Base-by-base conservation (phyloP, 306 rosid genomes). In the Glycyrrhiza uralensis region DNA sequence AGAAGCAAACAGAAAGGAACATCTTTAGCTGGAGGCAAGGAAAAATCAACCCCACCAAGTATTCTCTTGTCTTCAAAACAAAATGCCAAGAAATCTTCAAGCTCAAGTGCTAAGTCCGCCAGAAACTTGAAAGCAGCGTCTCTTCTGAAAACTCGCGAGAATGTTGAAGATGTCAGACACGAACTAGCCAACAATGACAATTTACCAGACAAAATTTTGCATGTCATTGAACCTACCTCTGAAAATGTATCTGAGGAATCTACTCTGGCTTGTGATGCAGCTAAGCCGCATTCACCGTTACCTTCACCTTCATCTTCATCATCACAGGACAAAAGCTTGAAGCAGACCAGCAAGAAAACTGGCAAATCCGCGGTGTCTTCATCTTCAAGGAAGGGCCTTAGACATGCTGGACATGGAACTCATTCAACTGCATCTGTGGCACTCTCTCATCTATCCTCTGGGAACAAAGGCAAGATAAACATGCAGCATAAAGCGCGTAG, bases 301-400 rank as follows among this genome's bases (percentile, higher is more conserved):
- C 52, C 80, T 6, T 78, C 35, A 30, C 23, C 77, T 38, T 49
- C 77, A 20, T 28, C 79, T 60, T 65, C 75, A 72, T 36, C 79
- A 11, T 33, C 73, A 12, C 52, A 7, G 52, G 82, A 69, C 55
- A 80, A 70, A 81, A 72, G 19, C 80, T 78, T 50, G 71, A 61
- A 83, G 75, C 75, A 54, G 59, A 80, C 50, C 17, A 44, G 54
- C 47, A 73, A 76, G 63, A 63, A 76, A 72, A 77, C 46, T 22
- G 29, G 49, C 20, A 75, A 60, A 45, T 42, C 80, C 39, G 62
- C 32, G 6, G 54, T 45, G 4, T 78, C 75, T 75, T n/a, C 76
- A 19, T 75, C 86, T 76, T 80, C 84, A 28, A 74, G 36, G 81
- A 85, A 83, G 74, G 78, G 36, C 47, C 66, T 61, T 75, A 80